Conservation (phyloP, 2,329 filamentous ascomycete genomes). For the Penicillium decumbens region DNA sequence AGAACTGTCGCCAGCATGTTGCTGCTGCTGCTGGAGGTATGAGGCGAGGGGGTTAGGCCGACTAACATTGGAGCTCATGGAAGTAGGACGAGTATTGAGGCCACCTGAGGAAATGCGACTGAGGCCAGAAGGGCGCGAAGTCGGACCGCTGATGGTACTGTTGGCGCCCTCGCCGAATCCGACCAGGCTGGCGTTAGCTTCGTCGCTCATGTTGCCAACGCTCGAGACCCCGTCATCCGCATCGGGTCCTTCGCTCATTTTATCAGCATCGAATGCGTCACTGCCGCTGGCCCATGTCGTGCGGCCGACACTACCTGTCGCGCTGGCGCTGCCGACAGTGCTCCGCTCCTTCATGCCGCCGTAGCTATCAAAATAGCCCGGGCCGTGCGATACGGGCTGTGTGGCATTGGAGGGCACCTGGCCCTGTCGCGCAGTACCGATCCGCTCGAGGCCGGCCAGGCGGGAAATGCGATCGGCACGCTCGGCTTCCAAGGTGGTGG, state of each 20-base stretch:
- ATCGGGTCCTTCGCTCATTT: conserved; percentile 63
- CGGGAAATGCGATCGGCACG: conserved; percentile 93
- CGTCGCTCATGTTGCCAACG: conserved; percentile 77
- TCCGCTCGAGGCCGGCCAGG: conserved; percentile 82
- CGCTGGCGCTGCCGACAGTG: conserved; percentile 86
- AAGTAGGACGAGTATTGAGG: conserved; percentile 32
- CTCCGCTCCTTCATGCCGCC: conserved; percentile 73
- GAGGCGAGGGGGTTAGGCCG: conserved; percentile 29
- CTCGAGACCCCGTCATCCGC: conserved; percentile 58
- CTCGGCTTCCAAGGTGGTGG: conserved; percentile 79
- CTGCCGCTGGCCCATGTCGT: conserved; percentile 65
- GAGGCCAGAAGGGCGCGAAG: conserved; percentile 55
- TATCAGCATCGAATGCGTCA: conserved; percentile 53
- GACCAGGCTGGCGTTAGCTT: conserved; percentile 76
- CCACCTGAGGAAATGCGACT: conserved; percentile 35
- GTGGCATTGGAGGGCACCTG: conserved; percentile 26
- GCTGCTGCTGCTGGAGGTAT: conserved; percentile 25
- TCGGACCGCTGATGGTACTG: conserved; percentile 75
- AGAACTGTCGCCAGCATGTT: conserved; percentile 28
- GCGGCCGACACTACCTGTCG: conserved; percentile 66
- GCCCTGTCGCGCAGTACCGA: conserved; percentile 63
- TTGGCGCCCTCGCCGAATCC: conserved; percentile 90
- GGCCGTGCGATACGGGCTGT: conserved; percentile 42
- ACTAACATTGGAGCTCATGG: conserved; percentile 37
- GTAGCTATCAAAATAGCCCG: conserved; percentile 75